A percentile compares a stretch with the other conserved stretches of the same genome.
These are phyloP conservation scores for Hypseocharis bilobata DNA, from an alignment of 441 rosid species.

Conservation along the genomic window DNA sequence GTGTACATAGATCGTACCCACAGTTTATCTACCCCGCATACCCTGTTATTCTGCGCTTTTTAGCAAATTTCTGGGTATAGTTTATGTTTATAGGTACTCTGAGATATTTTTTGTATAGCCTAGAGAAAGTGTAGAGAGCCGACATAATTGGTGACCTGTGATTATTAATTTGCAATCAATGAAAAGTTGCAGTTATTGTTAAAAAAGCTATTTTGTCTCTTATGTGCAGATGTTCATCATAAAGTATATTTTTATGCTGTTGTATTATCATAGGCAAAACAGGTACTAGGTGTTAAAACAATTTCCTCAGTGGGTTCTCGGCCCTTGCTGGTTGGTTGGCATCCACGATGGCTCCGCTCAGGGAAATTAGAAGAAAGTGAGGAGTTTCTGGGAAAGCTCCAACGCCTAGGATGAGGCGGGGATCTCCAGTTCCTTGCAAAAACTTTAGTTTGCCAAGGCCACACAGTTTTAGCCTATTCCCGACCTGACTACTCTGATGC, in stretches of 20 bases:
- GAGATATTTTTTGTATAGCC: constrained; percentile 24
- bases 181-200: constrained; percentile 12
- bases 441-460: constrained; percentile 47
- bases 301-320: too few relatives aligned
- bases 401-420: too few relatives aligned
- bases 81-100: constrained; percentile 21
- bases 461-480: constrained; percentile 51
- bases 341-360: too few relatives aligned
- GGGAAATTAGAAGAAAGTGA: too few relatives aligned
- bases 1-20: constrained; percentile 25
- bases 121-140: constrained; percentile 35
- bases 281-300: too few relatives aligned
- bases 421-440: constrained; percentile 58
- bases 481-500: constrained; percentile 43
- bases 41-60: constrained; percentile 53
- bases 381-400: too few relatives aligned
- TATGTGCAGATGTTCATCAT: too few relatives aligned
- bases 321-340: too few relatives aligned
- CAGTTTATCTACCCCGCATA: constrained; percentile 12
- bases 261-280: too few relatives aligned
- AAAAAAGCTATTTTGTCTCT: too few relatives aligned
- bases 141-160: constrained; percentile 6
- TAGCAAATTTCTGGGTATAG: constrained; percentile 52
- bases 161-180: constrained; percentile 20
- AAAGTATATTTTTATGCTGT: too few relatives aligned